phyloP scores from a whole-genome alignment of 164 flowering plant species.

The Amborella trichopoda region DNA sequence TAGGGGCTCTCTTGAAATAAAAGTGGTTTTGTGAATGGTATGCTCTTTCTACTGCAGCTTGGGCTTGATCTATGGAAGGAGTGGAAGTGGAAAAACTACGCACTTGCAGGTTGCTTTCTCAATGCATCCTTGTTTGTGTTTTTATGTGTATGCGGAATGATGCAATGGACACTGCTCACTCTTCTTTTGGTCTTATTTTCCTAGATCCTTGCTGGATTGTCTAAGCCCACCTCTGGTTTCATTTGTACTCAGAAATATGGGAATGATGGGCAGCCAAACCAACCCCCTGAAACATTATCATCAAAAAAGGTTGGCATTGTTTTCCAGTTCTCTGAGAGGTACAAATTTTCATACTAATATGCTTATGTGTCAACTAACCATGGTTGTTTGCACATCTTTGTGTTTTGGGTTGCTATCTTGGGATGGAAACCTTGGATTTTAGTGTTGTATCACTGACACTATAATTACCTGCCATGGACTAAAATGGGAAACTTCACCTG shows the following conservation, averaged over 20 bases:
- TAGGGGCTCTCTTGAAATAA: too few species aligned
- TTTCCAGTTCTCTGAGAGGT: slow-evolving; percentile 99
- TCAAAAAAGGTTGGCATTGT: slow-evolving; percentile 88
- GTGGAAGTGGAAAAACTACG: slow-evolving; percentile 99
- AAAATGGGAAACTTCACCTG: too few species aligned
- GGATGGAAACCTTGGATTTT: too few species aligned
- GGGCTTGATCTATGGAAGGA: slow-evolving; percentile 90
- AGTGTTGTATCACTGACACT: too few species aligned
- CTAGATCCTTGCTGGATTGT: slow-evolving; percentile 90
- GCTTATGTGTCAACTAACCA: too few species aligned
- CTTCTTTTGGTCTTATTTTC: neutral
- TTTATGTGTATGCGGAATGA: neutral
- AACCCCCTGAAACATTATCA: slow-evolving; percentile 35
- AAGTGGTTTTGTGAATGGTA: neutral
- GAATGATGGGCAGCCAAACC: slow-evolving; percentile 42
- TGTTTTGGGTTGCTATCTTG: too few species aligned
- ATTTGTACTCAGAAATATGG: slow-evolving; percentile 51
- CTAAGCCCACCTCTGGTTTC: slow-evolving; percentile 85
- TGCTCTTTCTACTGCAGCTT: slow-evolving; percentile 38
- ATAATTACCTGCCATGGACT: too few species aligned
- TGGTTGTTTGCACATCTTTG: too few species aligned
- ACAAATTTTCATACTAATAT: too few species aligned
- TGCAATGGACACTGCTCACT: neutral
- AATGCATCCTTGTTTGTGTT: neutral
- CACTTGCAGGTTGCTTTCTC: slow-evolving; percentile 65